Evolutionary conservation across 495 filamentous ascomycete species (phyloP), one percentile per base, ranked within the genome.

Genomic region (Aspergillus nidulans): DNA sequence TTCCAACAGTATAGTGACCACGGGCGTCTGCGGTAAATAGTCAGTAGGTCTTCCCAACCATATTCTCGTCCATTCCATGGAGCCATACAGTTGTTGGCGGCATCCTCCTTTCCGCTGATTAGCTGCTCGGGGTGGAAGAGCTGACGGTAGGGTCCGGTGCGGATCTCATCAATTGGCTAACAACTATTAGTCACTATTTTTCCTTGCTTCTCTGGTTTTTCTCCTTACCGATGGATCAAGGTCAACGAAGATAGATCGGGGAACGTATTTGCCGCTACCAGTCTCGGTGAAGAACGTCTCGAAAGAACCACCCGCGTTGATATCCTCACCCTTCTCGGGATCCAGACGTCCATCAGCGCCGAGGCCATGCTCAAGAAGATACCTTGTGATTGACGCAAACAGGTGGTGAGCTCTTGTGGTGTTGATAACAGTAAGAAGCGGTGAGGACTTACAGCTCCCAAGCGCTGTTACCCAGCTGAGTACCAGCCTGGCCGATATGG

Each of bases 231-330:
- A 92, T 26, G 90, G 90, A 71, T 95, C 90, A 48, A 95, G 76
- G 64, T 95, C 90, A 59, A 92, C 87, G 60, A 92, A 95, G 79
- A 95, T 86, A 49, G 90, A 90, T 34, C 90, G 85, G 54, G 90
- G 90, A 18, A 95, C 90, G 64, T 92, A 89, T 86, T 96, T 96
- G 64, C 90, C 89, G 61, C 69, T 80, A 67, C 82, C 84, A 32
- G 90, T 89, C 75, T 95, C 89, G 57, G 87, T 91, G 77, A 95
- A 96, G 78, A 96, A 95, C 53, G 90, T 95, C 65, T 95, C 89
- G 66, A 81, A 90, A 19, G 89, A 90, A 62, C 87, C 89, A 24
- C 75, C 81, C 24, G 86, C 81, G 44, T 74, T 77, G 45, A 78
- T 44, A 19, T 87, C 85, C 57, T 84, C 81, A 23, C 73, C 69